Conservation (phyloP, 2,329 filamentous ascomycete genomes). For the Macrophomina phaseolina region DNA sequence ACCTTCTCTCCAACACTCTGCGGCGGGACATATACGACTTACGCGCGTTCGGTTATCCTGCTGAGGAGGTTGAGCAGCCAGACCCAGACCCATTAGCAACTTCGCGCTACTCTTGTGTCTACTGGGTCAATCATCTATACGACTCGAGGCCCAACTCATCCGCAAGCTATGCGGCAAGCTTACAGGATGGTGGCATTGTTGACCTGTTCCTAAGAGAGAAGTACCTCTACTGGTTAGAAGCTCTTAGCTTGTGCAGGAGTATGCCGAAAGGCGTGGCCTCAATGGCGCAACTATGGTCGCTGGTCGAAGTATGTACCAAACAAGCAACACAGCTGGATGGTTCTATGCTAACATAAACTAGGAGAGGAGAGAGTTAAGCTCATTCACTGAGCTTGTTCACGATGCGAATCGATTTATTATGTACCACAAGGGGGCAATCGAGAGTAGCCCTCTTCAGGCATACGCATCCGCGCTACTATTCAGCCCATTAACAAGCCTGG, state of each 20-base stretch:
- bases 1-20: constrained; percentile 40
- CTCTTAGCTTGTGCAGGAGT: constrained; percentile 31
- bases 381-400: constrained; percentile 23
- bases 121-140: constrained; percentile 44
- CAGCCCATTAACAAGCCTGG: constrained; percentile 30
- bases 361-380: no score
- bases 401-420: constrained; percentile 35
- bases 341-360: no score
- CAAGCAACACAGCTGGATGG: no score
- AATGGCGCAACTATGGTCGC: constrained; percentile 27
- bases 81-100: constrained; percentile 37
- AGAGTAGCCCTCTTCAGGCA: constrained; percentile 34
- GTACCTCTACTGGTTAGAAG: constrained; percentile 32
- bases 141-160: constrained; percentile 28
- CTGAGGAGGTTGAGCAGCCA: constrained; percentile 32
- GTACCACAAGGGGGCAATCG: constrained; percentile 33
- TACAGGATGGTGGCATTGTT: constrained; percentile 26
- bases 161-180: background rate
- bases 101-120: constrained; percentile 38
- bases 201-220: constrained; percentile 26
- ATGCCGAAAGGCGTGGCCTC: constrained; percentile 30
- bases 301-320: background rate
- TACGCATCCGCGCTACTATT: constrained; percentile 36
- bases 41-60: constrained; percentile 30
- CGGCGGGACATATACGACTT: constrained; percentile 37